Percentiles rank a stretch among this genome's conserved stretches.
Conservation (phyloP, 2,329 filamentous ascomycete species). For the Ophiostoma tasmaniense region DNA sequence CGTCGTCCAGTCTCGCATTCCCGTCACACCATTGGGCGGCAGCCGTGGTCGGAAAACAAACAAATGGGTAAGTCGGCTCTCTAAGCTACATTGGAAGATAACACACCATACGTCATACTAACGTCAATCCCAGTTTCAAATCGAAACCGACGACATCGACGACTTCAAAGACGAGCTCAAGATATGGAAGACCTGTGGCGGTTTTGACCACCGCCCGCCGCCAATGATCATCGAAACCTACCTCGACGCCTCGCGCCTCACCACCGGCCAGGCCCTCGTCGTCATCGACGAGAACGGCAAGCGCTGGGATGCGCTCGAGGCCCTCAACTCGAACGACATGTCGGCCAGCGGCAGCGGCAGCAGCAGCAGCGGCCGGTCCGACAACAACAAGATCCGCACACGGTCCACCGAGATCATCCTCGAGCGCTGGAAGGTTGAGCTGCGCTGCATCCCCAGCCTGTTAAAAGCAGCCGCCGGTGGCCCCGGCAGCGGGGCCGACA, state of each 20-base stretch:
- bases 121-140: conserved; percentile 65
- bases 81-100: not conserved
- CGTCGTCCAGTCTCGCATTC: conserved; percentile 72
- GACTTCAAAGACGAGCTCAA: conserved; percentile 73
- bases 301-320: conserved; percentile 84
- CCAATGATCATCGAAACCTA: conserved; percentile 87
- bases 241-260: conserved; percentile 69
- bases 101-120: conserved; percentile 4
- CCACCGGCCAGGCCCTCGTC: conserved; percentile 78
- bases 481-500: not conserved
- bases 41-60: conserved; percentile 56
- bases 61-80: conserved; percentile 64
- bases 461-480: conserved; percentile 12
- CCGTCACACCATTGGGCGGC: conserved; percentile 51
- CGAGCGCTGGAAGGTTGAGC: conserved; percentile 82
- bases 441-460: conserved; percentile 49
- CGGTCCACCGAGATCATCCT: conserved; percentile 62
- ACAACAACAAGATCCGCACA: conserved; percentile 18
- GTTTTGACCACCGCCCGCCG: conserved; percentile 66
- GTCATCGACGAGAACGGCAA: conserved; percentile 83
- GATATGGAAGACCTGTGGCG: conserved; percentile 73
- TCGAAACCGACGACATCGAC: conserved; percentile 88
- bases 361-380: conserved; percentile 25
- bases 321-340: conserved; percentile 57
- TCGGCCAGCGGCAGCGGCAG: conserved; percentile 38